Conservation (phyloP, 352 stramenopile genomes). For the Aphanomyces invadans region DNA sequence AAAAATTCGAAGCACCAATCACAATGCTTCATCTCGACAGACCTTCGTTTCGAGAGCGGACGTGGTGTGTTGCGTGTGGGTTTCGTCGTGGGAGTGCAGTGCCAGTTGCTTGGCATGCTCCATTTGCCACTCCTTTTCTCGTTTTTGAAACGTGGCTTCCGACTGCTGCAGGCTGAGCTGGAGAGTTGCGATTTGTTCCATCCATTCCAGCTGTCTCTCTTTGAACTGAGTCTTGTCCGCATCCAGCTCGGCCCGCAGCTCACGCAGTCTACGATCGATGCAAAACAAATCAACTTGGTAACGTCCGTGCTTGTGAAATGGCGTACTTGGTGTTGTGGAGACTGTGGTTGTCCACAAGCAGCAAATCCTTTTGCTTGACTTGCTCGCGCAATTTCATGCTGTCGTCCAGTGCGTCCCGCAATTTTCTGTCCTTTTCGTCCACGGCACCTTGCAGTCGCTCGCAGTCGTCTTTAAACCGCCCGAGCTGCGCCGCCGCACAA, state of each 20-base stretch:
- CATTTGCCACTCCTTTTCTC: slow-evolving; percentile 23
- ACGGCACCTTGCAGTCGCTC: slow-evolving; percentile 42
- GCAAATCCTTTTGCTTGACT: slow-evolving; percentile 61
- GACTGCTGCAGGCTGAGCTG: slow-evolving; percentile 3
- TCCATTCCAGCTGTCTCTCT: slow-evolving; percentile 15
- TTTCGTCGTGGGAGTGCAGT: background rate
- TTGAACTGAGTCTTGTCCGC: slow-evolving; percentile 11
- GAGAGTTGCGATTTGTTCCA: slow-evolving; percentile 12
- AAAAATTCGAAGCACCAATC: background rate
- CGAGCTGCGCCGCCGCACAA: slow-evolving; percentile 4
- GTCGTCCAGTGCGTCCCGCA: slow-evolving; percentile 44
- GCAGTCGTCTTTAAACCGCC: slow-evolving; percentile 40
- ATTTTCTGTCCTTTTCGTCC: slow-evolving; percentile 50
- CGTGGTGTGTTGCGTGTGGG: background rate
- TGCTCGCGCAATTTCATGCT: slow-evolving; percentile 55
- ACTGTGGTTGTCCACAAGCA: slow-evolving; percentile 57
- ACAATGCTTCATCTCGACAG: background rate
- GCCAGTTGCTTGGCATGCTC: background rate
- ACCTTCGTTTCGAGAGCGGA: slow-evolving; percentile 13
- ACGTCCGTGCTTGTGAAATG: no score
- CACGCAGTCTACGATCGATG: slow-evolving; percentile 50
- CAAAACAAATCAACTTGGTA: no score
- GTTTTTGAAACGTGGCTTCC: slow-evolving; percentile 3
- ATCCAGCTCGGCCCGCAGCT: slow-evolving; percentile 48
- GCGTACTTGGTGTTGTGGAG: slow-evolving; percentile 43